phyloP scores from a whole-genome alignment of 768 basidiomycete species.

The Hypsizygus marmoreus region DNA sequence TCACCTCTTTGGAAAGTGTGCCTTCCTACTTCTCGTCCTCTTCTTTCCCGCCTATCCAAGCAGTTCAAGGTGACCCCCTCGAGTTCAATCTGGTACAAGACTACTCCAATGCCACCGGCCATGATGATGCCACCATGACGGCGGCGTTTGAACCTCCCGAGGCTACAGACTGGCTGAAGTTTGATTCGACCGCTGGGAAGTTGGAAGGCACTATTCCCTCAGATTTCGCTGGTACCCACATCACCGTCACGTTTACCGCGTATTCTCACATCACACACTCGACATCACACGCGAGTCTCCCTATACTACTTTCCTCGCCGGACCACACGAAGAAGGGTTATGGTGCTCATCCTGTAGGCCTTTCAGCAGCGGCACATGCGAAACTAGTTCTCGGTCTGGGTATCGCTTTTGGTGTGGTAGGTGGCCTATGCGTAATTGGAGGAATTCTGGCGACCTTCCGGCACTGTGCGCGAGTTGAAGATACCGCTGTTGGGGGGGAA shows the following conservation, averaged over 20 bases:
- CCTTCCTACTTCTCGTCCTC: slow-evolving; percentile 71
- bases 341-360: slow-evolving; percentile 32
- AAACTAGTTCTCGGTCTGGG: slow-evolving; percentile 59
- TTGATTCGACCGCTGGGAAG: slow-evolving; percentile 44
- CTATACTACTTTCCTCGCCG: slow-evolving; percentile 45
- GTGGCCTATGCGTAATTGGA: slow-evolving; percentile 56
- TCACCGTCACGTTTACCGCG: slow-evolving; percentile 64
- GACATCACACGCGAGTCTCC: slow-evolving; percentile 65
- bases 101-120: slow-evolving; percentile 53
- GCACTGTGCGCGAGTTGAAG: slow-evolving; percentile 57
- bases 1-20: slow-evolving; percentile 64
- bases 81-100: slow-evolving; percentile 55
- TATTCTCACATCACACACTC: slow-evolving; percentile 68
- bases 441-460: slow-evolving; percentile 57
- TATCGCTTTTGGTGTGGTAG: slow-evolving; percentile 63
- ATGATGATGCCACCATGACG: slow-evolving; percentile 52
- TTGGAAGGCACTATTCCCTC: slow-evolving; percentile 60
- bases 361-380: slow-evolving; percentile 45
- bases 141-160: slow-evolving; percentile 55
- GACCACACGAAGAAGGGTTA: slow-evolving; percentile 39
- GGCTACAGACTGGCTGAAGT: slow-evolving; percentile 52
- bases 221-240: slow-evolving; percentile 40
- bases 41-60: slow-evolving; percentile 57
- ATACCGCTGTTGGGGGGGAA: slow-evolving; percentile 61
- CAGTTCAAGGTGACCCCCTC: slow-evolving; percentile 50